Evolutionary conservation across 2,329 filamentous ascomycete species (phyloP), one percentile per base, ranked within the genome.

Genomic region (Exophiala sp.): DNA sequence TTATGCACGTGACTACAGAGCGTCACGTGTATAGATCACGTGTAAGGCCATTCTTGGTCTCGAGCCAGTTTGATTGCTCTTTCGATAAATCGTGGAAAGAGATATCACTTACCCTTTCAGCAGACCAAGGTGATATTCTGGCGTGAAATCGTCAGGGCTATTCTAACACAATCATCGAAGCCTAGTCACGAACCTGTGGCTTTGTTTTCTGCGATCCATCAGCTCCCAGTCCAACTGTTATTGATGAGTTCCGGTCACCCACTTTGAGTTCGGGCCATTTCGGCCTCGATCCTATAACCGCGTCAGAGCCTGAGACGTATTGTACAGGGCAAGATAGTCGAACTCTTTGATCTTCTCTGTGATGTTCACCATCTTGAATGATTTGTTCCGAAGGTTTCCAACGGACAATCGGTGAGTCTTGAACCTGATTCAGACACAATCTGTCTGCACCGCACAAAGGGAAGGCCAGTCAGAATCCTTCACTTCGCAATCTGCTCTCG

Each of bases 321-420:
- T 13, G 27, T 22, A 22, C 23, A 4, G 11, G 7, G 7, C 32
- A 14, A 19, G 22, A 16, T 24, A 14, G 16, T 68, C 83, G 65
- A 72, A 95, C 91, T 97, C 93, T 79, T 98, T 98, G 76, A 98
- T 98, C 80, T 95, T 97, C 48, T 98, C 94, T 60, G 93, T 97
- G 61, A 98, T 98, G 76, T 97, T 97, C 71, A 97, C 93, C 93
- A 98, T 98, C 64, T 65, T 72, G 68, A 41, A 64, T 59, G 46
- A 35, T 19, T 14, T 22, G 37, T n/a, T 27, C 11, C 21, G 23
- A 38, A 21, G 11, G 24, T 46, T 21, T 22, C 22, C n/a, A 23
- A 32, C 23, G 18, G 40, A 29, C 14, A n/a, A 21, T 19, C 14
- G 14, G 24, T 24, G 16, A 30, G 18, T 19, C 23, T 10, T 22